A percentile compares a stretch with the other conserved stretches of the same genome.
phyloP scores from a whole-genome alignment of 805 yeast species.

The Candida saitoana region DNA sequence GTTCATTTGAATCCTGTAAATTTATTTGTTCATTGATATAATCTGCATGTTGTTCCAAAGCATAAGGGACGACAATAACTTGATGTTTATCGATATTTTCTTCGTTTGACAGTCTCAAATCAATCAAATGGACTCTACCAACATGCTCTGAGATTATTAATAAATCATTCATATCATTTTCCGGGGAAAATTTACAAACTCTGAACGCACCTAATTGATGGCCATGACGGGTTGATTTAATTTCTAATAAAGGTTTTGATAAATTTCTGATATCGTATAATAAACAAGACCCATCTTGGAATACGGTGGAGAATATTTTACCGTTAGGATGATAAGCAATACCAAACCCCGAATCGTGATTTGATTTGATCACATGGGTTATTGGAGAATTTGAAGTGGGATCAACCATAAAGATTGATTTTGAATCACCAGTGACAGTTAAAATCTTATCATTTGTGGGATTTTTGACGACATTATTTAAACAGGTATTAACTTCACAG shows the following conservation, averaged over 20 bases:
- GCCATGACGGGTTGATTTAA: slow-evolving; percentile 56
- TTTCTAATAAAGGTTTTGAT: slow-evolving; percentile 35
- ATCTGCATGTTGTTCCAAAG: slow-evolving; percentile 37
- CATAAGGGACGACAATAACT: slow-evolving; percentile 63
- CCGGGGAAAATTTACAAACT: slow-evolving; percentile 45
- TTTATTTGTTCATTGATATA: slow-evolving; percentile 1
- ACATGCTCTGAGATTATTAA: slow-evolving; percentile 78
- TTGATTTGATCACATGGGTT: slow-evolving; percentile 45
- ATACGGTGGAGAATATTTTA: slow-evolving; percentile 66
- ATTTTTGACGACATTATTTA: slow-evolving; percentile 70
- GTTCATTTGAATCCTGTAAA: neutral
- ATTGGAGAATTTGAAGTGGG: slow-evolving; percentile 30
- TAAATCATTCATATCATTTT: slow-evolving; percentile 66
- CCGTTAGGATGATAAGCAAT: slow-evolving; percentile 77
- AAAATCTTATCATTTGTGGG: slow-evolving; percentile 35
- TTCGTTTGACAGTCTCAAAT: slow-evolving; percentile 57
- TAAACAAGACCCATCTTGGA: slow-evolving; percentile 79
- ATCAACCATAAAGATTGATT: slow-evolving; percentile 56
- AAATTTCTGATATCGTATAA: slow-evolving; percentile 73
- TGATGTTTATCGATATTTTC: slow-evolving; percentile 54
- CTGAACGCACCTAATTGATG: slow-evolving; percentile 64
- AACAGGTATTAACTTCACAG: slow-evolving; percentile 54
- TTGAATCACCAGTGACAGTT: slow-evolving; percentile 72
- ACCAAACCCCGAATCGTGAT: slow-evolving; percentile 79
- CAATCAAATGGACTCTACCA: slow-evolving; percentile 82